Conservation (phyloP, 2,329 filamentous ascomycete genomes). For the Phyllosticta citrichinensis region DNA sequence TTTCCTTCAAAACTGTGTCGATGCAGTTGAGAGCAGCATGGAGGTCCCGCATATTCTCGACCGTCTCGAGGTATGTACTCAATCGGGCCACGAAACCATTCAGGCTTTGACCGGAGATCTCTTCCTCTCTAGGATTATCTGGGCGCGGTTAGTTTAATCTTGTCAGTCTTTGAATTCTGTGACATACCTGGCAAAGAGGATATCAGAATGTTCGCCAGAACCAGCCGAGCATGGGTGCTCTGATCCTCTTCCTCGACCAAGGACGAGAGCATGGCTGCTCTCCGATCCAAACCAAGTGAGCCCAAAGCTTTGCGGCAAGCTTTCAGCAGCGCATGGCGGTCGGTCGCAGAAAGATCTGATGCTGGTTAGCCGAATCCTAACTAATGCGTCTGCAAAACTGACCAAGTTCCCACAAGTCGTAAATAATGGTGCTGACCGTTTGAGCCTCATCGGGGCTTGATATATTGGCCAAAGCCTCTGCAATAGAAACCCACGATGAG, state of each 20-base stretch:
- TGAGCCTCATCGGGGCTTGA: slow-evolving; percentile 3
- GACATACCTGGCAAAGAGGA: slow-evolving; percentile 4
- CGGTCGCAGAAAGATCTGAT: slow-evolving; percentile 4
- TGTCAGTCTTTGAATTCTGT: background rate
- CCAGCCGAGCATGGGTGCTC: background rate
- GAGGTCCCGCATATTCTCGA: slow-evolving; percentile 2
- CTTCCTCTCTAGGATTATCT: slow-evolving; percentile 7
- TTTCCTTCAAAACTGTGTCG: slow-evolving; percentile 19
- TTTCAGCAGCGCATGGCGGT: slow-evolving; percentile 6
- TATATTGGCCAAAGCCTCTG: slow-evolving; percentile 2
- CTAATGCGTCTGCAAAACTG: background rate
- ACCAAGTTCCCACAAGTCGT: slow-evolving; percentile 6
- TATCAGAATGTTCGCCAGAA: slow-evolving; percentile 6
- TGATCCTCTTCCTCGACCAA: slow-evolving; percentile 3
- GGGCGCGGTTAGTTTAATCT: background rate
- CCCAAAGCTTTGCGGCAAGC: slow-evolving; percentile 1
- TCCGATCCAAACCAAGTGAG: background rate
- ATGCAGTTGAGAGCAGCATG: slow-evolving; percentile 14
- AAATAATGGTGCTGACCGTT: slow-evolving; percentile 4
- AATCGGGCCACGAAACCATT: slow-evolving; percentile 5
- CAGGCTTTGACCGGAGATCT: background rate
- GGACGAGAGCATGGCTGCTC: slow-evolving; percentile 2
- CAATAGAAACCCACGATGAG: slow-evolving; percentile 6
- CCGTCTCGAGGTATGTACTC: slow-evolving; percentile 1
- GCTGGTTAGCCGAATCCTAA: background rate